Evolutionary conservation across 2,329 filamentous ascomycete species (phyloP).

Genomic region (Metarhizium album): DNA sequence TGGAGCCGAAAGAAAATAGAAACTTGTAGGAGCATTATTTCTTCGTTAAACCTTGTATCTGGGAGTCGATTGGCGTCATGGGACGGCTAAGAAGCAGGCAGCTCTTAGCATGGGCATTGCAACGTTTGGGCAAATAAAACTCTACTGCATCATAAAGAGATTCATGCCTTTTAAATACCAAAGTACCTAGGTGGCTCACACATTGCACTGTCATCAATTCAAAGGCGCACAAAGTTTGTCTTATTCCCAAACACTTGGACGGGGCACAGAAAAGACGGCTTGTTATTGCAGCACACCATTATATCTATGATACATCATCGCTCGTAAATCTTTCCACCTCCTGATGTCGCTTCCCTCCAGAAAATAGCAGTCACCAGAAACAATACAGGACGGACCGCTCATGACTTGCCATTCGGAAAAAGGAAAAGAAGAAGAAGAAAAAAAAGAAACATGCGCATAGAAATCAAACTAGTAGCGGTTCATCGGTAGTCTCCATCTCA

Average conservation of each 20-base stretch:
- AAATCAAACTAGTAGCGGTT: neutral
- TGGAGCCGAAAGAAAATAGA: neutral
- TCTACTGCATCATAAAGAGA: neutral
- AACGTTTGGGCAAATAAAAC: neutral
- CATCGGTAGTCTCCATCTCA: neutral
- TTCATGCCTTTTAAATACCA: neutral
- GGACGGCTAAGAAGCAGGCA: constrained; percentile 3
- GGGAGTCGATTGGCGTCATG: constrained; percentile 23
- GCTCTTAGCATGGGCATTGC: neutral
- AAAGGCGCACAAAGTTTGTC: neutral
- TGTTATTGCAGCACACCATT: neutral
- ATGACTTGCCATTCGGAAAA: too few species aligned
- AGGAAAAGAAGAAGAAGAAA: constrained; percentile 3
- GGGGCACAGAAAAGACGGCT: neutral
- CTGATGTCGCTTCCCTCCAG: neutral
- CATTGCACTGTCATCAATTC: neutral
- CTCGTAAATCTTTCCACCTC: neutral
- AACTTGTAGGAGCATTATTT: neutral
- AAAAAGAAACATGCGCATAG: neutral
- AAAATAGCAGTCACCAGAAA: neutral
- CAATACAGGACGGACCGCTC: neutral
- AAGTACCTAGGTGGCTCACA: neutral
- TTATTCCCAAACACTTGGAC: neutral
- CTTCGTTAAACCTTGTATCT: constrained; percentile 14
- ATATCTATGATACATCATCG: constrained; percentile 10